Conservation (phyloP, 805 yeast genomes). For the Starmera quercuum region DNA sequence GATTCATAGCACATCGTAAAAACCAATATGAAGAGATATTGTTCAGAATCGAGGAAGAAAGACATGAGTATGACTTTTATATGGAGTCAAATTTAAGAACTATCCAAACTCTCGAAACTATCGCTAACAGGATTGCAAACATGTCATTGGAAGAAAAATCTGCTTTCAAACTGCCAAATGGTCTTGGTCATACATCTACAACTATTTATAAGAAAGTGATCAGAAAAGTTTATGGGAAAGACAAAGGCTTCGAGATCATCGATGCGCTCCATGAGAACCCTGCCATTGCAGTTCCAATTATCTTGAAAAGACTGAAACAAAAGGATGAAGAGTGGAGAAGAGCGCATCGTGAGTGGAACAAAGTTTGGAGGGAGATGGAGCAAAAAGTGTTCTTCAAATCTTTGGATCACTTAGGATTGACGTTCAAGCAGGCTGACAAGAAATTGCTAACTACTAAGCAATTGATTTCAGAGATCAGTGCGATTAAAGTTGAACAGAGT, state of each 20-base stretch:
- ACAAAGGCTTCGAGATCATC: conserved; percentile 92
- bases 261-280: conserved; percentile 95
- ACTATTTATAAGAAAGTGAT: conserved; percentile 93
- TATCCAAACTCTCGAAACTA: conserved; percentile 90
- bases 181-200: conserved; percentile 84
- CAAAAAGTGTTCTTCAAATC: conserved; percentile 92
- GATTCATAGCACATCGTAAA: conserved; percentile 97
- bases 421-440: conserved; percentile 95
- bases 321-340: conserved; percentile 99
- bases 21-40: conserved; percentile 96
- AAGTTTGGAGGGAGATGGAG: conserved; percentile 97
- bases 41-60: conserved; percentile 93
- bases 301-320: conserved; percentile 86
- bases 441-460: conserved; percentile 86
- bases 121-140: conserved; percentile 86
- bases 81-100: conserved; percentile 94
- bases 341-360: conserved; percentile 97
- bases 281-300: conserved; percentile 89
- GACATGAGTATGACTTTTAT: conserved; percentile 93
- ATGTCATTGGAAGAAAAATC: conserved; percentile 90
- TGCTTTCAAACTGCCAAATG: conserved; percentile 80
- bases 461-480: conserved; percentile 82
- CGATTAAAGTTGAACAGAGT: conserved; percentile 86
- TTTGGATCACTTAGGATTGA: conserved; percentile 88
- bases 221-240: conserved; percentile 87